Evolutionary conservation across 169 alveolate species (phyloP).

Genomic region (Ichthyophthirius multifiliis): DNA sequence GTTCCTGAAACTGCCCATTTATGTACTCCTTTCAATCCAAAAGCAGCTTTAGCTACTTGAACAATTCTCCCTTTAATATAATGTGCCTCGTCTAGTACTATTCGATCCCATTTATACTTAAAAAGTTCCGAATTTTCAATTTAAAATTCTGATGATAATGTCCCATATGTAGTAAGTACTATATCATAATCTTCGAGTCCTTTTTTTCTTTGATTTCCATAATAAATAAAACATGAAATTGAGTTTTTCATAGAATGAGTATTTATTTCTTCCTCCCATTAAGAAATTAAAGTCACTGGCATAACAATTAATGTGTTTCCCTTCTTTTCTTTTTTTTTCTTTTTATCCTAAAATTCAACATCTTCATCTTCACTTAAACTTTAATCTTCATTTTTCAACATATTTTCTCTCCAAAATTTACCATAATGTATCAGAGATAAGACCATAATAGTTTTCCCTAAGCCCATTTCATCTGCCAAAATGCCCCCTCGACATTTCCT

Average conservation of each 20-base stretch:
- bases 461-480: constrained; percentile 84
- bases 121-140: constrained; percentile 50
- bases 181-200: constrained; percentile 61
- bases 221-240: neutral
- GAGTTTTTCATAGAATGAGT: constrained; percentile 42
- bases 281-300: constrained; percentile 76
- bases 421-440: constrained; percentile 44
- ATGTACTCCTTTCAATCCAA: constrained; percentile 81
- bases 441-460: constrained; percentile 74
- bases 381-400: neutral
- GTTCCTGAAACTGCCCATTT: constrained; percentile 98
- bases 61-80: constrained; percentile 92
- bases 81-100: constrained; percentile 96
- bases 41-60: constrained; percentile 87
- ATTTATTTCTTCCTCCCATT: constrained; percentile 80
- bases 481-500: constrained; percentile 57
- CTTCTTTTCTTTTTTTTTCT: constrained; percentile 22
- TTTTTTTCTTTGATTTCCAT: constrained; percentile 16
- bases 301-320: constrained; percentile 85
- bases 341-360: neutral
- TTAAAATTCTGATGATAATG: constrained; percentile 68
- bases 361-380: neutral
- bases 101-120: constrained; percentile 81
- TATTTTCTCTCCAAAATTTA: neutral
- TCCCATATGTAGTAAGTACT: constrained; percentile 83